These are phyloP conservation scores for Pythium apleroticum DNA, from an alignment of 352 stramenopile species.

Conservation along the genomic window DNA sequence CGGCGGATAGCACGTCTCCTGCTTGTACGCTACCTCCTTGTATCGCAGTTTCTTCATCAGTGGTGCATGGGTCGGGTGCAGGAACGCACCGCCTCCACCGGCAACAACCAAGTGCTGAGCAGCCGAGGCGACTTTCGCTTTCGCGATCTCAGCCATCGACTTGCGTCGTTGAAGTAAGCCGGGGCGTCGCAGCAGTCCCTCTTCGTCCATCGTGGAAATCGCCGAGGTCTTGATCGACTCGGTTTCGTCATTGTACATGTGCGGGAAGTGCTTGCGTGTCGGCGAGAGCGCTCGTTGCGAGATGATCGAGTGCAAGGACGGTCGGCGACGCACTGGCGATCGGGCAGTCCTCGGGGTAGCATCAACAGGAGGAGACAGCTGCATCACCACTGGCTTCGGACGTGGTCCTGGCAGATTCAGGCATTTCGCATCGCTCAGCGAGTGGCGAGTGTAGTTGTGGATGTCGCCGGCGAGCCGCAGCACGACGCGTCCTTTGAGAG, in stretches of 20 bases:
- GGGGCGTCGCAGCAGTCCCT: not conserved
- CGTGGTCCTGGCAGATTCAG: not conserved
- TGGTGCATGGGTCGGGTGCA: conserved; percentile 89
- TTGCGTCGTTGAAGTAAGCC: conserved; percentile 6
- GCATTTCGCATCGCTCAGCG: conserved; percentile 39
- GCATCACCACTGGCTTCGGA: not conserved
- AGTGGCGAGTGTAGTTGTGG: conserved; percentile 93
- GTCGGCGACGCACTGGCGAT: conserved; percentile 18
- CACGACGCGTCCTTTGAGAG: conserved; percentile 72
- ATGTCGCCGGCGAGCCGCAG: conserved; percentile 90
- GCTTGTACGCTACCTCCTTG: conserved; percentile 71
- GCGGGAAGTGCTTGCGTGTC: conserved; percentile 75
- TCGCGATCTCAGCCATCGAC: not conserved
- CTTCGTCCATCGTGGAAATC: not conserved
- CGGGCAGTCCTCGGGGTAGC: not conserved
- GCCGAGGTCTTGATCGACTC: not conserved
- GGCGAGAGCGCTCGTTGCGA: conserved; percentile 30
- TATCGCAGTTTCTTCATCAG: conserved; percentile 50
- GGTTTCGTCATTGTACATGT: conserved; percentile 54
- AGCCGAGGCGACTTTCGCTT: conserved; percentile 17
- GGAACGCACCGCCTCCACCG: conserved; percentile 86
- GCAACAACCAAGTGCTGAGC: conserved; percentile 85
- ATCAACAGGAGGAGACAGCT: not conserved
- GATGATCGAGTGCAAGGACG: conserved; percentile 29
- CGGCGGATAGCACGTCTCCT: conserved; percentile 83